A percentile compares a stretch with the other conserved stretches of the same genome.
phyloP scores from a whole-genome alignment of 768 basidiomycete genomes.

The Mycena floridula region DNA sequence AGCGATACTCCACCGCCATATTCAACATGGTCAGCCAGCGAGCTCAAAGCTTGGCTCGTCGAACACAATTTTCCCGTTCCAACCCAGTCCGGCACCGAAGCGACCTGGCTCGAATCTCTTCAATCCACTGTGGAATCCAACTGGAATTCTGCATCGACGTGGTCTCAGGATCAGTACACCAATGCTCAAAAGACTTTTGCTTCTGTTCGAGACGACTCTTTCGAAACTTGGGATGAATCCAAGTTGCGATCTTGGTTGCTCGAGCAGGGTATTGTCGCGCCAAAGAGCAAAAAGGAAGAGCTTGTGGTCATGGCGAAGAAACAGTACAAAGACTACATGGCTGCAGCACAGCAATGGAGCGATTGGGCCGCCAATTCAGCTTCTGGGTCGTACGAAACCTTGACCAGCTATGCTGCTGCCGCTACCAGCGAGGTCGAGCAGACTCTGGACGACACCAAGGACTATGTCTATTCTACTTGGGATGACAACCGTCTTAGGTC shows the following conservation, averaged over 20 bases:
- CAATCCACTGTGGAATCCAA: conserved; percentile 53
- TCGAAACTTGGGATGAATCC: conserved; percentile 84
- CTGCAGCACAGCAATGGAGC: conserved; percentile 52
- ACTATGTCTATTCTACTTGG: conserved; percentile 90
- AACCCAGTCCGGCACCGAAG: conserved; percentile 31
- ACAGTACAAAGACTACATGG: conserved; percentile 53
- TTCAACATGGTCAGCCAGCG: conserved; percentile 51
- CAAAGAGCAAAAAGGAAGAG: conserved; percentile 73
- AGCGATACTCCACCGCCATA: conserved; percentile 26
- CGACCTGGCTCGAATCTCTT: conserved; percentile 33
- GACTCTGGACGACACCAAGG: conserved; percentile 65
- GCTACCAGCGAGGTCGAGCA: conserved; percentile 46
- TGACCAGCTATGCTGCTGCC: conserved; percentile 38
- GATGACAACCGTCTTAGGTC: conserved; percentile 65
- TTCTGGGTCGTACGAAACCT: conserved; percentile 31
- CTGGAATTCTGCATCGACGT: conserved; percentile 47
- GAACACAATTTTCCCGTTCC: conserved; percentile 57
- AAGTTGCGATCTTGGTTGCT: conserved; percentile 78
- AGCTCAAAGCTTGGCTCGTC: conserved; percentile 66
- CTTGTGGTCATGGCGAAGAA: conserved; percentile 73
- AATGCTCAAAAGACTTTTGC: conserved; percentile 58
- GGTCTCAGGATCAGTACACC: conserved; percentile 60
- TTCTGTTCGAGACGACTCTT: conserved; percentile 50
- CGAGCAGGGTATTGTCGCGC: conserved; percentile 81
- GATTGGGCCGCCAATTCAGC: conserved; percentile 21